These are phyloP conservation scores for Knufia fluminis DNA, from an alignment of 2,329 filamentous ascomycete genomes.

Conservation along the genomic window DNA sequence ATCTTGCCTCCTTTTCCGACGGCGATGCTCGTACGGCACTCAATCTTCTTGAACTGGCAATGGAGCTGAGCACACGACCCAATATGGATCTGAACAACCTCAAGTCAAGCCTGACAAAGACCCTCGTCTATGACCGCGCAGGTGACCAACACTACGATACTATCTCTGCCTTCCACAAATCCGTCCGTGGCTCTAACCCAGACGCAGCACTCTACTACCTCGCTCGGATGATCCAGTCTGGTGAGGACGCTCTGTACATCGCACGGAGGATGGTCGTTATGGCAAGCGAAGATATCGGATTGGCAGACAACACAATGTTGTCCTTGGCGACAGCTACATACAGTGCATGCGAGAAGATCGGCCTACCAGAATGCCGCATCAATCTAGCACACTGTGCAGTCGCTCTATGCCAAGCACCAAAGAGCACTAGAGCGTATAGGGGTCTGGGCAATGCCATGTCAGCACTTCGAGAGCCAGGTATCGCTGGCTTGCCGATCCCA, in stretches of 20 bases:
- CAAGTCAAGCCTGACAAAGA: constrained; percentile 78
- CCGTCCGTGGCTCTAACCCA: constrained; percentile 74
- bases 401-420: constrained; percentile 69
- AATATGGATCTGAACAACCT: constrained; percentile 65
- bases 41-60: constrained; percentile 81
- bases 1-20: constrained; percentile 78
- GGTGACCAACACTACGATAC: constrained; percentile 97
- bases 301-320: constrained; percentile 78
- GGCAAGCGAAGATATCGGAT: constrained; percentile 83
- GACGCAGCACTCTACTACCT: constrained; percentile 92
- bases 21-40: constrained; percentile 88
- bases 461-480: constrained; percentile 67
- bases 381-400: constrained; percentile 80
- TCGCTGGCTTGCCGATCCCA: constrained; percentile 73
- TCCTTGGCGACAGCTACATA: constrained; percentile 78
- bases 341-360: constrained; percentile 81
- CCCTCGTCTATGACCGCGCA: constrained; percentile 85
- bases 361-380: constrained; percentile 89
- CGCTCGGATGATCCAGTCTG: constrained; percentile 87
- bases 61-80: constrained; percentile 55
- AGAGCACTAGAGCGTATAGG: constrained; percentile 80
- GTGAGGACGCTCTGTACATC: constrained; percentile 87
- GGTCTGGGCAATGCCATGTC: constrained; percentile 71
- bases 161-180: constrained; percentile 95
- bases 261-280: constrained; percentile 90